A percentile compares a stretch with the other conserved stretches of the same genome.
These are phyloP conservation scores for Naganishia cerealis DNA, from an alignment of 1,284 basidiomycete species.

Conservation along the genomic window DNA sequence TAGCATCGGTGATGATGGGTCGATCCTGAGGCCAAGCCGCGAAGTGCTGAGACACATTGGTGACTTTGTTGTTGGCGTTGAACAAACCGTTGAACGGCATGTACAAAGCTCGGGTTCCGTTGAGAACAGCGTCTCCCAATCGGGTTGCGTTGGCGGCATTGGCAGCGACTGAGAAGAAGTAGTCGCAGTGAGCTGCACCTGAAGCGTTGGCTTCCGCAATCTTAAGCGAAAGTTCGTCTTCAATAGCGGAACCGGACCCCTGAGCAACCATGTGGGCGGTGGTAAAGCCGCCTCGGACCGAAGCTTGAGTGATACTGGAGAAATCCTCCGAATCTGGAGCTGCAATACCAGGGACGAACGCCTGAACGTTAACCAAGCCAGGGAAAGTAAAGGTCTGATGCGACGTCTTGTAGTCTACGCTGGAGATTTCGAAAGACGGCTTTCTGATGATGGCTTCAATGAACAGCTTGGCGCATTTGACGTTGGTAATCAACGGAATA, in stretches of 20 bases:
- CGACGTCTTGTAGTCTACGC: slow-evolving; percentile 91
- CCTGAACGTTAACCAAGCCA: slow-evolving; percentile 82
- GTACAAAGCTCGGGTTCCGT: slow-evolving; percentile 78
- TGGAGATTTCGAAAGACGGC: slow-evolving; percentile 79
- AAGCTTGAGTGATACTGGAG: slow-evolving; percentile 70
- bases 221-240: slow-evolving; percentile 69
- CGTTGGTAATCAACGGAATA: slow-evolving; percentile 94
- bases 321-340: slow-evolving; percentile 66
- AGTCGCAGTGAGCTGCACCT: slow-evolving; percentile 76
- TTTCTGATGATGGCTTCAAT: slow-evolving; percentile 91
- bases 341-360: slow-evolving; percentile 76
- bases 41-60: slow-evolving; percentile 78
- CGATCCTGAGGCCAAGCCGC: slow-evolving; percentile 87
- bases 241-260: slow-evolving; percentile 64
- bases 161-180: slow-evolving; percentile 76
- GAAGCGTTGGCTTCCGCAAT: slow-evolving; percentile 66
- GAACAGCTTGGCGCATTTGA: slow-evolving; percentile 97
- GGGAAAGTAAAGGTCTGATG: slow-evolving; percentile 88
- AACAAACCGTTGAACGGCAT: slow-evolving; percentile 70
- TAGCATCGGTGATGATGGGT: slow-evolving; percentile 90
- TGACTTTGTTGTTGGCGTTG: slow-evolving; percentile 59
- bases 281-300: slow-evolving; percentile 83
- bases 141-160: slow-evolving; percentile 66
- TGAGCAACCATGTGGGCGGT: slow-evolving; percentile 75
- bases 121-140: slow-evolving; percentile 70